A percentile compares a stretch with the other conserved stretches of the same genome.
Conservation (phyloP, 116 monocot species). For the Dioscorea cayenensis region DNA sequence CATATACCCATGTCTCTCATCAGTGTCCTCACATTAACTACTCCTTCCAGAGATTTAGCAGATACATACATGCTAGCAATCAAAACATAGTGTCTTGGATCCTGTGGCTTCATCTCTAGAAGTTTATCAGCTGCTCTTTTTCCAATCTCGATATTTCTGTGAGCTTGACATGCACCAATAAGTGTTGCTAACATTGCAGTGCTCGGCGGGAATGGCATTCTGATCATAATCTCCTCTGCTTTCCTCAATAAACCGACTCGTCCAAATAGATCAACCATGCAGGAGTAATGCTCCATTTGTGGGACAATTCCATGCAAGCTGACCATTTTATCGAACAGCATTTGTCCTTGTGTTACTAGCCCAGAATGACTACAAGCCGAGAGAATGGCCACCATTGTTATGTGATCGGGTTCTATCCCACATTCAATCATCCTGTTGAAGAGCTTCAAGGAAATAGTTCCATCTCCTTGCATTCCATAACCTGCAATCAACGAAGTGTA, state of each 20-base stretch:
- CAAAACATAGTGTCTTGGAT: slow-evolving; percentile 36
- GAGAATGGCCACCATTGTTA: slow-evolving; percentile 34
- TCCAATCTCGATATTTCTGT: slow-evolving; percentile 33
- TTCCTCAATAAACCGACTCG: slow-evolving; percentile 24
- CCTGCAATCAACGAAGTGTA: slow-evolving; percentile 47
- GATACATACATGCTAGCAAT: slow-evolving; percentile 39
- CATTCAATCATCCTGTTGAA: slow-evolving; percentile 25
- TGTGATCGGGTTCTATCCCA: slow-evolving; percentile 29
- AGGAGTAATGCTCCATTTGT: slow-evolving; percentile 39
- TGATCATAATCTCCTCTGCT: slow-evolving; percentile 34
- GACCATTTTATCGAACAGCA: slow-evolving; percentile 23
- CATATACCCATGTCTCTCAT: slow-evolving; percentile 7
- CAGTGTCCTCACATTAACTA: not conserved
- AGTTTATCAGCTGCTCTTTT: slow-evolving; percentile 26
- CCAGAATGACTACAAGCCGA: slow-evolving; percentile 41
- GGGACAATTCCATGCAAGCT: slow-evolving; percentile 17
- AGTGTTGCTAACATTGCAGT: slow-evolving; percentile 36
- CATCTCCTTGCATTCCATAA: slow-evolving; percentile 40
- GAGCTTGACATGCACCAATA: slow-evolving; percentile 20
- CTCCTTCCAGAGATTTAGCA: not conserved
- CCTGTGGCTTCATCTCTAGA: slow-evolving; percentile 24
- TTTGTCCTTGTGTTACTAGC: slow-evolving; percentile 21
- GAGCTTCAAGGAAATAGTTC: slow-evolving; percentile 17
- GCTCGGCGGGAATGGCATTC: slow-evolving; percentile 12
- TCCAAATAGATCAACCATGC: slow-evolving; percentile 31